Evolutionary conservation across 768 basidiomycete genomes (phyloP).

Genomic region (Coprinellus micaceus): DNA sequence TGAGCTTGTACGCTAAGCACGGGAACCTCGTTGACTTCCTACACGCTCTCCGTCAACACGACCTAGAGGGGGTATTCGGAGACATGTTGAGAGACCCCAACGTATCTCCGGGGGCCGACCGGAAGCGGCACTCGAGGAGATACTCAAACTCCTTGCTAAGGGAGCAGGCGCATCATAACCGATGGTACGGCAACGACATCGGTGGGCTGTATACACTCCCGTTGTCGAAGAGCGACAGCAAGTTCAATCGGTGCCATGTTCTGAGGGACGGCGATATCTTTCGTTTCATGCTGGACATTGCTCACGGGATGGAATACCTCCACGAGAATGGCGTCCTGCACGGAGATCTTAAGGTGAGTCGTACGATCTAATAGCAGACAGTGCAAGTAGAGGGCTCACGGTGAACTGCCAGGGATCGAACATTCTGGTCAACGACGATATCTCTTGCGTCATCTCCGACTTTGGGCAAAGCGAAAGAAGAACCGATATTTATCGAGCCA

Average conservation of each 20-base stretch:
- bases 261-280: constrained; percentile 42
- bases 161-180: constrained; percentile 10
- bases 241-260: constrained; percentile 12
- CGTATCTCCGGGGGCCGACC: neutral
- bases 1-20: constrained; percentile 5
- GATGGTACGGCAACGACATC: constrained; percentile 2
- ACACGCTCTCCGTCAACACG: constrained; percentile 37
- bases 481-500: constrained; percentile 63
- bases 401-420: constrained; percentile 52
- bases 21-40: constrained; percentile 11
- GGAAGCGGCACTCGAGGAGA: neutral
- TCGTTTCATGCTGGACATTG: constrained; percentile 69
- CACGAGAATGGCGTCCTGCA: constrained; percentile 68
- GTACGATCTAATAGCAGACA: too few relatives aligned
- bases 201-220: constrained; percentile 5
- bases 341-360: constrained; percentile 73
- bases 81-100: constrained; percentile 63
- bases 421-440: constrained; percentile 66
- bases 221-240: constrained; percentile 9
- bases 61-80: constrained; percentile 70
- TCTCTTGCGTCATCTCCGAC: constrained; percentile 71
- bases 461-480: constrained; percentile 85
- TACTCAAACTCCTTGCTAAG: neutral
- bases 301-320: constrained; percentile 82
- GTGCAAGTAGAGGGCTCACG: neutral